Evolutionary conservation across 805 yeast species (phyloP).

Genomic region (Wickerhamiella brachini): DNA sequence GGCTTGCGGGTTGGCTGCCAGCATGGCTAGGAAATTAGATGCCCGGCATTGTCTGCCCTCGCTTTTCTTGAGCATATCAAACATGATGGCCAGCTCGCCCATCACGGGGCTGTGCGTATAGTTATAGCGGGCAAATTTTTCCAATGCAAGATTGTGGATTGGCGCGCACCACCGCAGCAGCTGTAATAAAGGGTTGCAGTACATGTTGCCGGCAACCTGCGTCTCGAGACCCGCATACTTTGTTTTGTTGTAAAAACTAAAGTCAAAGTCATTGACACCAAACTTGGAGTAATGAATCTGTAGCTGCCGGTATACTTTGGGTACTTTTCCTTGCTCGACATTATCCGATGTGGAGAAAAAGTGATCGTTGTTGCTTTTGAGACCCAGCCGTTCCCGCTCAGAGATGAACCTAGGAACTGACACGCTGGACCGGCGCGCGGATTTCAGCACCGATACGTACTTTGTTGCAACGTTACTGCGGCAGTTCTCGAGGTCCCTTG

Average conservation of each 20-base stretch:
- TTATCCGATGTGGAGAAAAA: constrained; percentile 4
- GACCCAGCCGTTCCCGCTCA: constrained; percentile 31
- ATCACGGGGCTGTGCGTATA: constrained; percentile 33
- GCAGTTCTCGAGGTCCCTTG: constrained; percentile 37
- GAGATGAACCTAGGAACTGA: constrained; percentile 38
- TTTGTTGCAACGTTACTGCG: constrained; percentile 27
- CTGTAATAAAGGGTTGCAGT: constrained; percentile 67
- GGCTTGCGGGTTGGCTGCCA: constrained; percentile 39
- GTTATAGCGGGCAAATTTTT: constrained; percentile 36
- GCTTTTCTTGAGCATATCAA: constrained; percentile 82
- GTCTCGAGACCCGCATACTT: constrained; percentile 75
- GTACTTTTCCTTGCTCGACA: constrained; percentile 32
- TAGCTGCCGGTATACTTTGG: constrained; percentile 61
- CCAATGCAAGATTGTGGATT: constrained; percentile 49
- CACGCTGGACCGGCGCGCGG: constrained; percentile 21
- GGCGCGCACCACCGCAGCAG: constrained; percentile 65
- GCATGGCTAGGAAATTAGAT: constrained; percentile 53
- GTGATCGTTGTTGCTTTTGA: constrained; percentile 20
- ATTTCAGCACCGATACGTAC: constrained; percentile 14
- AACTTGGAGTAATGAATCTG: constrained; percentile 74
- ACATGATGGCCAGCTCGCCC: constrained; percentile 75
- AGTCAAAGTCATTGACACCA: constrained; percentile 91
- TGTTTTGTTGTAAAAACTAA: constrained; percentile 68
- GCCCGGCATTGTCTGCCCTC: constrained; percentile 68
- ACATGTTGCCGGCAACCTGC: constrained; percentile 56